Base-by-base conservation (phyloP, 2,329 filamentous ascomycete genomes). In the Trichoderma hamatum region DNA sequence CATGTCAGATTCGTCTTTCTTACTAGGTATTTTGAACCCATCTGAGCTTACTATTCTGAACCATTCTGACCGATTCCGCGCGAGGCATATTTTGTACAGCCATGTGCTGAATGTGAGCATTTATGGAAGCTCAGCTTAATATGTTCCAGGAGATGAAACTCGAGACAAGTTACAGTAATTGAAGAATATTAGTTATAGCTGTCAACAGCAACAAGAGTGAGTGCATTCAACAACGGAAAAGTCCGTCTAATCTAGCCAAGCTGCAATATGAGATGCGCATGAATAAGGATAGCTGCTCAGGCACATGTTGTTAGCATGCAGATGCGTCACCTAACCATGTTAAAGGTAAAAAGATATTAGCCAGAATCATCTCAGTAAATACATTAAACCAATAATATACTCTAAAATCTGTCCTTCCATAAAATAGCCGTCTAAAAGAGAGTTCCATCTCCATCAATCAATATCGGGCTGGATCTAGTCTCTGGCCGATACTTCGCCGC, bases 401-500 rank as follows among this genome's bases (percentile, higher is more conserved):
- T 58, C 16, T 34, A 58, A 9, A 60, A 26, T 7, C 30, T n/a
- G 36, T 21, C 55, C 3, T 39, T 13, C 24, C 5, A 56, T 24
- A 10, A 19, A 46, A 19, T 28, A n/a, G 21, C 26, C 14, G n/a
- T n/a, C 28, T 87, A 94, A 79, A 94, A 94, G 72, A 95, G 88
- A 36, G 92, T 95, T 71, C 92, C 92, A 78, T 95, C 92, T 71
- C 91, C 92, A 69, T 90, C 81, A 74, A 94, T 93, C 83, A 94
- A 89, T 76, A 96, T 94, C 14, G 92, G 92, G 67, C 92, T 92
- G 72, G 92, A 91, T 80, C 91, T 93, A 14, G 92, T 95, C 74
- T 92, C 90, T 19, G 92, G 92, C 69, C 92, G 84, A 55, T 87
- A 90, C 68, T 93, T 89, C 77, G 94, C 92, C 61, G 92, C 92